A percentile compares a stretch with the other conserved stretches of the same genome.
Conservation (phyloP, 78 protist genomes). For the Dictyostelium citrinum region DNA sequence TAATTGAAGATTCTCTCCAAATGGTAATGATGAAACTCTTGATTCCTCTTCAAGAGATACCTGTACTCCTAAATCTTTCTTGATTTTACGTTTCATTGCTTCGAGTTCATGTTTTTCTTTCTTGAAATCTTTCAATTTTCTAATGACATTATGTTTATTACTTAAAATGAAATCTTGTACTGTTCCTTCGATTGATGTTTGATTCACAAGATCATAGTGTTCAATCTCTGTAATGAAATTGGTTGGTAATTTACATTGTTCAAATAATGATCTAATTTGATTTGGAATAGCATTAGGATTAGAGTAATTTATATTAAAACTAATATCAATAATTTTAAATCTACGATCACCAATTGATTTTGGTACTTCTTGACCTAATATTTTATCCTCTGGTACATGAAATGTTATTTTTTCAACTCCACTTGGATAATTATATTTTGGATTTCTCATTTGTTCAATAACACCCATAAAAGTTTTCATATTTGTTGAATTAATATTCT, state of each 20-base stretch:
- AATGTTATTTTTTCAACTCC: slow-evolving; percentile 28
- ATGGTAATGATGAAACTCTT: slow-evolving; percentile 5
- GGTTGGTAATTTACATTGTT: slow-evolving; percentile 22
- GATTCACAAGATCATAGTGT: slow-evolving; percentile 27
- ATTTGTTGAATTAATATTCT: slow-evolving; percentile 55
- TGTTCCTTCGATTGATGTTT: slow-evolving; percentile 29
- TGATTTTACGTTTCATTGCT: not conserved
- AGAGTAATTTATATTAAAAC: no score
- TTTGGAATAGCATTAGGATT: no score
- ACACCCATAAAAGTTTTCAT: slow-evolving; percentile 56
- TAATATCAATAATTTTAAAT: slow-evolving; percentile 26
- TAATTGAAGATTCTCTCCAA: slow-evolving; percentile 25
- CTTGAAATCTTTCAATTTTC: not conserved
- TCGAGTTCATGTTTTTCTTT: slow-evolving; percentile 39
- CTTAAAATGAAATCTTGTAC: slow-evolving; percentile 44
- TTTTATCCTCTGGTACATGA: slow-evolving; percentile 10
- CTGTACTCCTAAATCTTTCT: not conserved
- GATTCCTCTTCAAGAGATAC: slow-evolving; percentile 1
- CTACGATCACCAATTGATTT: not conserved
- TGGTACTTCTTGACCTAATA: not conserved
- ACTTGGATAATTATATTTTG: no score
- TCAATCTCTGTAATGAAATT: slow-evolving; percentile 56
- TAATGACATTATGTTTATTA: slow-evolving; percentile 7
- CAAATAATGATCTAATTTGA: slow-evolving; percentile 45
- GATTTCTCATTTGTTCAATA: no score